Evolutionary conservation across 257 asterid species (phyloP), one percentile per base, ranked within the genome.

Genomic region (Solanum ossicruentum): DNA sequence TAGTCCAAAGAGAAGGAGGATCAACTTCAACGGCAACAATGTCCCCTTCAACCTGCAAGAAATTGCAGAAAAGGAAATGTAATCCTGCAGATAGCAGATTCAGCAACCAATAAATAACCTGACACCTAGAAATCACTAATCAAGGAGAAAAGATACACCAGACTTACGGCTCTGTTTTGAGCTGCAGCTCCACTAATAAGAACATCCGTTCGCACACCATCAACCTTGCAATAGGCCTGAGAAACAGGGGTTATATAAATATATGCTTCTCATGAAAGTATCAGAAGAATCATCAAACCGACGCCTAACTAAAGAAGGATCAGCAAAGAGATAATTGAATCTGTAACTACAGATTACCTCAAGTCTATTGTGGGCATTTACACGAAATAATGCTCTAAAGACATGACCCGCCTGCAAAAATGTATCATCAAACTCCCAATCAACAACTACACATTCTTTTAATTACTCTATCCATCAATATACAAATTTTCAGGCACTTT

Each of bases 91-190:
- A 81, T 82, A 47, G 70, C 55, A 49, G 43, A 65, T 56, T 61
- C 81, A 60, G 47, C 23, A 63, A 51, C 56, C 66, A 84, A 58
- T 18, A 63, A 72, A 20, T 16, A 84, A 60, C 60, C 60, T 23
- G 43, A 81, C 75, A 81, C 41, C 71, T 8, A 65, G 20, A 49
- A 57, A 49, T 70, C 17, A 20, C 41, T 57, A 45, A 51, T 21
- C 54, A 47, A 60, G 45, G 57, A 36, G 23, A 80, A 36, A 81
- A 60, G 77, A 39, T 45, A 26, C 17, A 51, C 12, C 26, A 63
- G 12, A 90, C 98, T 80, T 90, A 95, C 99, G 78, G 99, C 98
- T 92, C 99, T 90, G 84, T 95, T 95, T 88, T 95, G 99, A 82
- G 94, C 90, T 63, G 85, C 93, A 83, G 83, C 26, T 61, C 97